Percentiles rank a stretch among this genome's conserved stretches.
Evolutionary conservation across 768 basidiomycete species (phyloP).

Genomic region (Xerocomus potaroensis): DNA sequence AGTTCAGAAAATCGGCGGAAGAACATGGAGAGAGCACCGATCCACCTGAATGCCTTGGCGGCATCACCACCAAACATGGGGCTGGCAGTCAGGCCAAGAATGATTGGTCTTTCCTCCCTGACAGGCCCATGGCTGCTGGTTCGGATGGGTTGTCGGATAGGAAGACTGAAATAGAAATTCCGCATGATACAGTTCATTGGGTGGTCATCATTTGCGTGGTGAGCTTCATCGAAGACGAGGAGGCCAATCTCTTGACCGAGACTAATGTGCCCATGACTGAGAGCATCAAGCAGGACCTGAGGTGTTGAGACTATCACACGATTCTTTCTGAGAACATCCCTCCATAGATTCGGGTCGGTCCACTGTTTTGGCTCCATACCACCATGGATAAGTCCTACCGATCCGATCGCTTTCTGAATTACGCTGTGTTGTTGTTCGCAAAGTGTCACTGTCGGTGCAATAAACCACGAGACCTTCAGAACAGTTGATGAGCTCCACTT

Average conservation of each 20-base stretch:
- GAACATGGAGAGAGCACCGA: not conserved
- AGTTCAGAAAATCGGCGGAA: constrained; percentile 6
- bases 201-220: constrained; percentile 70
- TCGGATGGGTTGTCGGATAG: constrained; percentile 27
- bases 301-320: constrained; percentile 71
- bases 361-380: constrained; percentile 71
- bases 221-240: constrained; percentile 76
- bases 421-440: constrained; percentile 66
- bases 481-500: not conserved
- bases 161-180: constrained; percentile 61
- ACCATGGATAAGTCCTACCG: constrained; percentile 68
- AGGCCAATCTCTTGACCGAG: constrained; percentile 62
- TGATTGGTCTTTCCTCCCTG: constrained; percentile 56
- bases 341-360: constrained; percentile 62
- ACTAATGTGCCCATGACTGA: constrained; percentile 64
- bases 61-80: constrained; percentile 79
- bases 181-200: constrained; percentile 77
- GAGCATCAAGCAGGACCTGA: constrained; percentile 72
- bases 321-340: constrained; percentile 47
- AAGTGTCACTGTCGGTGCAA: constrained; percentile 73
- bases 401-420: constrained; percentile 51
- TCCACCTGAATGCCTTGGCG: constrained; percentile 55
- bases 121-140: constrained; percentile 20
- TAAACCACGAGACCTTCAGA: constrained; percentile 68
- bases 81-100: constrained; percentile 81